Conservation (phyloP, 179 eudicot genomes). For the Actinidia arguta region DNA sequence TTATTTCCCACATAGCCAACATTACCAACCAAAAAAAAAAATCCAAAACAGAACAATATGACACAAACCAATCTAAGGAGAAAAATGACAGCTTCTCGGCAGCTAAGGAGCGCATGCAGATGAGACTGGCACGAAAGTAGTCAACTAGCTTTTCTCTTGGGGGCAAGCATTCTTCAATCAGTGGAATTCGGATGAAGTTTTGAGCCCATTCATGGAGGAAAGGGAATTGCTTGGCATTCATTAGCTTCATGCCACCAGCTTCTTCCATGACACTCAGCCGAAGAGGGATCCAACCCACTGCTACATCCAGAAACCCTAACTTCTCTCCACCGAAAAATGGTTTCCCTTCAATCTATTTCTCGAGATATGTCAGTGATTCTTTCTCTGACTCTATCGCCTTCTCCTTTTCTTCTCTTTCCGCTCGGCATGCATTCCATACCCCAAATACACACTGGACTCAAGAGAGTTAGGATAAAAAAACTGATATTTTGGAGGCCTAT, state of each 20-base stretch:
- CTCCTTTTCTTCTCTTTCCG: slow-evolving; percentile 18
- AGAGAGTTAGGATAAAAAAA: background rate
- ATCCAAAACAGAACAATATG: background rate
- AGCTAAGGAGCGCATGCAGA: slow-evolving; percentile 29
- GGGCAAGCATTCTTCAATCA: slow-evolving; percentile 24
- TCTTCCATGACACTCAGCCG: slow-evolving; percentile 30
- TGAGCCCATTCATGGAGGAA: slow-evolving; percentile 33
- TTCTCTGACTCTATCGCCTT: slow-evolving; percentile 12
- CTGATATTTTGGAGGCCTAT: background rate
- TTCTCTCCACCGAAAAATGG: slow-evolving; percentile 16
- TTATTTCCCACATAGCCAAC: background rate
- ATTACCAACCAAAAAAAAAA: background rate
- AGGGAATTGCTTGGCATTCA: slow-evolving; percentile 25
- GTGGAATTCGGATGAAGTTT: slow-evolving; percentile 26
- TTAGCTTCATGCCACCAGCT: slow-evolving; percentile 27
- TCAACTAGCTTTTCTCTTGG: slow-evolving; percentile 9
- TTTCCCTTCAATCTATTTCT: slow-evolving; percentile 25
- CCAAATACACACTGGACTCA: background rate
- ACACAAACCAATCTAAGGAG: background rate
- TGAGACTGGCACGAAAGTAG: slow-evolving; percentile 18
- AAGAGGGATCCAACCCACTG: slow-evolving; percentile 29
- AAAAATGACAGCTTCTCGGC: slow-evolving; percentile 15
- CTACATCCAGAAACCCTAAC: slow-evolving; percentile 28
- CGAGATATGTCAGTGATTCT: slow-evolving; percentile 23
- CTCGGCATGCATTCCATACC: background rate